Conservation (phyloP, 441 rosid genomes). For the Adansonia rubrostipa region DNA sequence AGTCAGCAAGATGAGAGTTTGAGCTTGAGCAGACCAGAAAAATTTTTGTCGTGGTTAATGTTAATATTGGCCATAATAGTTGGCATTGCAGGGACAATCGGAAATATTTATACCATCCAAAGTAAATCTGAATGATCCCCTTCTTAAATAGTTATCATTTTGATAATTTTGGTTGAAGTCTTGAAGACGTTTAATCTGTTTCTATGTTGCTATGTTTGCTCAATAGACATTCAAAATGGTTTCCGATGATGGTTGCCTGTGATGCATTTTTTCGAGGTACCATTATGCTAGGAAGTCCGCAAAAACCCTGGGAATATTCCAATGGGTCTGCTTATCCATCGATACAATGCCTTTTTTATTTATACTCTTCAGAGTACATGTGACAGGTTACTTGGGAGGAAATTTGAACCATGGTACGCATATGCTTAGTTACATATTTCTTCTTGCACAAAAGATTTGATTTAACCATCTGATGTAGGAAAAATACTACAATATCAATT, state of each 20-base stretch:
- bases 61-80: conserved; percentile 69
- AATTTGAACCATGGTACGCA: no score
- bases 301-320: neutral
- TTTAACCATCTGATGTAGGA: no score
- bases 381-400: neutral
- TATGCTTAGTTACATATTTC: no score
- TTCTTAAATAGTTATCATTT: neutral
- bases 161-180: conserved; percentile 11
- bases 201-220: conserved; percentile 4
- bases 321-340: conserved; percentile 1
- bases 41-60: conserved; percentile 68
- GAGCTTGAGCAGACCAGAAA: conserved; percentile 45
- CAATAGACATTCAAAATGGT: neutral
- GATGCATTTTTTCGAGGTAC: neutral
- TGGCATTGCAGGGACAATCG: conserved; percentile 71
- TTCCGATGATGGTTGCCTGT: neutral
- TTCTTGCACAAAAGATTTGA: no score
- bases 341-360: neutral
- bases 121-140: conserved; percentile 50
- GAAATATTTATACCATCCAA: conserved; percentile 69
- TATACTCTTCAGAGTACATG: conserved; percentile 15
- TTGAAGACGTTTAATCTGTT: neutral
- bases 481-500: no score
- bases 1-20: conserved; percentile 53
- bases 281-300: neutral